phyloP scores from a whole-genome alignment of 306 rosid species.

The Chamaecrista fasciculata region DNA sequence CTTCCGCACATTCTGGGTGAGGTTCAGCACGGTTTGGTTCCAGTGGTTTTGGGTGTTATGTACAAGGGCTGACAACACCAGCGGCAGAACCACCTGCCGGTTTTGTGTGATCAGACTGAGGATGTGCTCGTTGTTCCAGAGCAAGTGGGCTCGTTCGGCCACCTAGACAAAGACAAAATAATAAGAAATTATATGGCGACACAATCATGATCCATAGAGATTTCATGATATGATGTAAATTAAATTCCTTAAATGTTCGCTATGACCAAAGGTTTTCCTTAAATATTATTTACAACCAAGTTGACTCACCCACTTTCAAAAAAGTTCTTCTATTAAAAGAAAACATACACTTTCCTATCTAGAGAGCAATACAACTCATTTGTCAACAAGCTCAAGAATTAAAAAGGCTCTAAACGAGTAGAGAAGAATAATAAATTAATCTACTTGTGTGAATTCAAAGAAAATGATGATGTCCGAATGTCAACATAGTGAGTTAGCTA shows the following conservation, averaged over 20 bases:
- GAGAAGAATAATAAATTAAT: neutral
- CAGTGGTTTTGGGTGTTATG: slow-evolving; percentile 78
- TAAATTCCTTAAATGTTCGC: no score
- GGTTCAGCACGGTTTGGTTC: slow-evolving; percentile 94
- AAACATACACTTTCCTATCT: no score
- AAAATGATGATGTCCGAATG: neutral
- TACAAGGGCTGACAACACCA: slow-evolving; percentile 84
- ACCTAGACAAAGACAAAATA: slow-evolving; percentile 43
- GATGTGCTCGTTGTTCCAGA: slow-evolving; percentile 93
- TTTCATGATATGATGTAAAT: no score
- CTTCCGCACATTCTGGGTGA: slow-evolving; percentile 76
- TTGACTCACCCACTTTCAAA: no score
- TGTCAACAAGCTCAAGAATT: neutral
- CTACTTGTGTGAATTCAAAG: neutral
- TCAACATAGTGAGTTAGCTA: neutral
- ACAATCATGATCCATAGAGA: no score
- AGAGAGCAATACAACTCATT: neutral
- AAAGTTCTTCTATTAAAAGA: no score
- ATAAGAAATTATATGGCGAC: no score
- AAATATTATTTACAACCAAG: no score
- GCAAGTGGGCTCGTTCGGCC: slow-evolving; percentile 92
- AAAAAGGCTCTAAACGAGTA: neutral
- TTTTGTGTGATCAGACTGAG: slow-evolving; percentile 74
- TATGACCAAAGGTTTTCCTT: no score
- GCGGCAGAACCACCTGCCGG: slow-evolving; percentile 79